Base-by-base conservation (phyloP, 2,329 filamentous ascomycete genomes). In the Xylaria multiplex region DNA sequence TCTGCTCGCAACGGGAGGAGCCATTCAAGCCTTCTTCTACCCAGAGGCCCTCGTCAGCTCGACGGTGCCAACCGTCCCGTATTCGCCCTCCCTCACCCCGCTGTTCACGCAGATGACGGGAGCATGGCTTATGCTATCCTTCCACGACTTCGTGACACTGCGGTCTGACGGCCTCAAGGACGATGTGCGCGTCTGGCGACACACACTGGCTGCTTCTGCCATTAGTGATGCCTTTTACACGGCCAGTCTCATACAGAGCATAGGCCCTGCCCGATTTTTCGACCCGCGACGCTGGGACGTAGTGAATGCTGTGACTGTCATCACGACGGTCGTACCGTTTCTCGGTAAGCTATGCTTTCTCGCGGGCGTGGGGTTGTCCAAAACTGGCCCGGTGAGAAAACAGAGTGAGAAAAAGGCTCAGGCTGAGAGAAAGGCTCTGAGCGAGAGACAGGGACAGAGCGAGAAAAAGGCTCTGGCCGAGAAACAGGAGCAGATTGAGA, bases 71-170 rank as follows among this genome's bases (percentile, higher is more conserved):
- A 62, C 55, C n/a, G 62, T 72, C 24, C 56, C 70, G 11, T 72
- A 71, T 59, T 40, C 62, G 2, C 43, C 65, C 3, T 16, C 68
- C 6, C 59, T 71, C 19, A 40, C 58, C 1, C 70, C 70, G n/a
- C 65, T 72, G 16, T 65, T 72, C 54, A 64, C 67, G 35, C 70
- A 72, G 46, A 64, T 71, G 61, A 66, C 69, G 19, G 70, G 70
- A 19, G 43, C 69, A 2, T 72, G 70, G 70, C 67, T 72, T 3
- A 69, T 70, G 69, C 62, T 72, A 2, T 64, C 69, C 19, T 71
- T 67, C 57, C 70, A 72, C 62, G 70, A 70, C 56, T 60, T 63
- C 59, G 60, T 71, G 42, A 65, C 66, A 3, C 64, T 72, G 30
- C 69, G 70, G 19, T 56, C 58, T 3, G 42, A 7, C n/a, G 30